phyloP scores from a whole-genome alignment of 306 rosid species.

The Medicago arabica region DNA sequence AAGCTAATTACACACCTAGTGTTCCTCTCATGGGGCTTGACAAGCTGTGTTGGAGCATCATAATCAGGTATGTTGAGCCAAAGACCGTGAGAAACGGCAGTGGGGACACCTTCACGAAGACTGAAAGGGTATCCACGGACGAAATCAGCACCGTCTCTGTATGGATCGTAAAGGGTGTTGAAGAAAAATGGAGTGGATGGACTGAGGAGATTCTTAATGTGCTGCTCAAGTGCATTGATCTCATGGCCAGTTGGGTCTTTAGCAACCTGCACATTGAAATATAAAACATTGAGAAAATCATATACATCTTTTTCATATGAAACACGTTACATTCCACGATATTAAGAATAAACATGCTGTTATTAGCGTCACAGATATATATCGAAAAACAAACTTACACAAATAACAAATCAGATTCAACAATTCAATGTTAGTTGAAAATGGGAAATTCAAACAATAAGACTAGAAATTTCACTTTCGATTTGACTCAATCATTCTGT shows the following conservation, averaged over 20 bases:
- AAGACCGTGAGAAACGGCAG: slow-evolving; percentile 88
- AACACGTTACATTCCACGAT: background rate
- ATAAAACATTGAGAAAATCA: slow-evolving; percentile 30
- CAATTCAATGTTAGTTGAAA: background rate
- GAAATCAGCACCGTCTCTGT: slow-evolving; percentile 83
- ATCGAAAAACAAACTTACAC: background rate
- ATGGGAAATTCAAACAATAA: slow-evolving; percentile 1
- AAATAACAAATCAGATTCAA: slow-evolving; percentile 1
- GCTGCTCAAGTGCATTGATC: slow-evolving; percentile 92
- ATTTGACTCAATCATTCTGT: slow-evolving; percentile 28
- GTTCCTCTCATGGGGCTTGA: slow-evolving; percentile 87
- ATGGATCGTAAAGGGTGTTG: slow-evolving; percentile 91
- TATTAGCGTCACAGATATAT: background rate
- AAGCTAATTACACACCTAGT: slow-evolving; percentile 52
- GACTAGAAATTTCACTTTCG: slow-evolving; percentile 20
- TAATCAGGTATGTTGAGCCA: slow-evolving; percentile 95
- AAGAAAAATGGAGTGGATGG: slow-evolving; percentile 83
- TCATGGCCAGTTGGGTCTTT: slow-evolving; percentile 79
- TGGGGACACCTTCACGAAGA: slow-evolving; percentile 73
- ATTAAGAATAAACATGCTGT: slow-evolving; percentile 14
- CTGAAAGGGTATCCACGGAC: slow-evolving; percentile 94
- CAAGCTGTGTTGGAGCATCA: slow-evolving; percentile 93
- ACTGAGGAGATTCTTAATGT: slow-evolving; percentile 72
- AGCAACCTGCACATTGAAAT: slow-evolving; percentile 65
- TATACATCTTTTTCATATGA: background rate